Base-by-base conservation (phyloP, 495 filamentous ascomycete genomes). In the Tricharina praecox region DNA sequence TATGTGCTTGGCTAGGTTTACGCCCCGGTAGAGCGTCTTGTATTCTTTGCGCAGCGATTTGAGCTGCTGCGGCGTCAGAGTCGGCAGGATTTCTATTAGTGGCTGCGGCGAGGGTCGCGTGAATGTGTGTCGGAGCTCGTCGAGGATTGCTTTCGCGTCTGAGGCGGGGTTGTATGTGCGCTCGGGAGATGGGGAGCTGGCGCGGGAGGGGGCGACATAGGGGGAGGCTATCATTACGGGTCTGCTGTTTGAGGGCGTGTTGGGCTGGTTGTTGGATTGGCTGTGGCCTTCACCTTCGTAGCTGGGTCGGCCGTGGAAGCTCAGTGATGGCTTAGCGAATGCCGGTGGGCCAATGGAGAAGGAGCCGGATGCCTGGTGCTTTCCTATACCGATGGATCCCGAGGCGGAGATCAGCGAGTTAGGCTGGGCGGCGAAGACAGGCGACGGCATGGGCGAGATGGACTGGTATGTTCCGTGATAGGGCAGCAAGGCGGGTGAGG, bases 1-100 rank as follows among this genome's bases (percentile, higher is more conserved):
- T 59, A 96, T 82, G 67, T 96, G 90, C 63, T 97, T 97, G 46
- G 90, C 83, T 41, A 97, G 73, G 65, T 95, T 96, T 55, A 97
- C 82, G 20, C 72, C 74, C 58, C 86, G 88, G 55, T 87, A 84
- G 33, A 85, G 75, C 30, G 75, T 75, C 62, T 95, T 95, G 69
- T 96, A 97, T 62, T 93, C 86, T 23, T 69, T 67, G 4, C 88
- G 78, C 21, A 97, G 70, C 45, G 81, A 72, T 54, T 93, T 68
- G 37, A 96, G 72, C 53, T 96, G 84, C 52, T 88, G 85, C 58
- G 85, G 79, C 7, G 79, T 78, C 41, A 96, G 69, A 4, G 73
- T 74, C 3, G 90, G 92, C 0, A 97, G 68, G 54, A 96, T 82
- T 50, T 84, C 76, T 55, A 85, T 82, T 3, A 97, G 66, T 1